Evolutionary conservation across 164 flowering plant species (phyloP), one percentile per base, ranked within the genome.

Genomic region (Echeveria elegans): DNA sequence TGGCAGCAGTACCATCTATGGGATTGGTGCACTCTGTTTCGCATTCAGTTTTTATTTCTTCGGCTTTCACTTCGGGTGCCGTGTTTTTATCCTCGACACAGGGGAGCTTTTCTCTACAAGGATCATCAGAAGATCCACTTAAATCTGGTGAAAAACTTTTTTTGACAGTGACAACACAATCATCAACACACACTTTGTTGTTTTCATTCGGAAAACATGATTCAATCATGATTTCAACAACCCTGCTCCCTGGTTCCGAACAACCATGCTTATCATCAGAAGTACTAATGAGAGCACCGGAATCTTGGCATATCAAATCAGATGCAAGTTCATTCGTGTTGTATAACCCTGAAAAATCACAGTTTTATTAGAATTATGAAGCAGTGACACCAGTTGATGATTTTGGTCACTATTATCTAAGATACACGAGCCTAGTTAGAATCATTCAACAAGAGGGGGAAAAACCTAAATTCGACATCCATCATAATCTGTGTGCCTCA

Each of bases 101-200:
- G n/a, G n/a, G 61, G 19, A 53, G 14, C 26, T 56, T 19, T 56
- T 56, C 28, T 28, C 18, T 28, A 18, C 1, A 1, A 56, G 61
- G 32, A 28, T 0, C 26, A 16, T 56, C 32, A 6, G 3, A 32
- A 28, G 61, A 11, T 56, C 31, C 32, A 14, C 31, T 26, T 14
- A 24, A 53, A 53, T 53, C 60, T 26, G 60, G 60, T 6, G 60
- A 12, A 24, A 2, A 5, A 26, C 32, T 11, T 26, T 56, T 10
- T 56, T 56, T 14, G 32, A 26, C 14, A 6, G 61, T 56, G 61
- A 28, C 61, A 28, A 56, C 15, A 56, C 32, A 32, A 56, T 28
- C 34, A 56, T 28, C 61, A 56, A 28, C 61, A 56, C 61, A 56
- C 6, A n/a, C n/a, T n/a, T n/a, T n/a, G n/a, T n/a, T n/a, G n/a